Conservation (phyloP, 2,329 filamentous ascomycete species). For the Pseudofabraea citricarpa region DNA sequence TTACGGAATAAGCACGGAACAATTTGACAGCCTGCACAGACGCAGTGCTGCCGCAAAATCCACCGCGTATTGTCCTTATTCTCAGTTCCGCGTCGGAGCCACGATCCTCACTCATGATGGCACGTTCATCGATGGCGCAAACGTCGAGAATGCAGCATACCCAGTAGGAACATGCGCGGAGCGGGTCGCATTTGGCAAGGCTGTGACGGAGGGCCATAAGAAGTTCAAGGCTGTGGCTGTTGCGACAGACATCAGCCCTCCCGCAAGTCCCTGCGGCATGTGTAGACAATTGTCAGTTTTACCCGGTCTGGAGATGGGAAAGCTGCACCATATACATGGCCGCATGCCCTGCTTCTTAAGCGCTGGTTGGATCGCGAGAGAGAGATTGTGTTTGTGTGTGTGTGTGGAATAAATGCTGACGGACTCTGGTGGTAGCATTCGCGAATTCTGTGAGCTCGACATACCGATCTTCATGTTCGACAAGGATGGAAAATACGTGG, state of each 20-base stretch:
- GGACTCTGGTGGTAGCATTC: conserved; percentile 47
- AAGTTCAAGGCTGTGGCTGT: conserved; percentile 78
- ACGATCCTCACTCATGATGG: conserved; percentile 61
- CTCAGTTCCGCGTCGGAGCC: conserved; percentile 80
- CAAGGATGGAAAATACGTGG: conserved; percentile 67
- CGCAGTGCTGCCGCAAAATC: conserved; percentile 70
- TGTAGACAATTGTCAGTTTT: conserved; percentile 78
- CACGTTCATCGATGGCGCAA: conserved; percentile 60
- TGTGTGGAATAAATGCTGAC: conserved; percentile 3
- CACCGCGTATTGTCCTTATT: conserved; percentile 69
- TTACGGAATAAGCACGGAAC: conserved; percentile 50
- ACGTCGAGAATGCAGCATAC: conserved; percentile 87
- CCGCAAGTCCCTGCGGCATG: conserved; percentile 85
- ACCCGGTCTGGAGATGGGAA: conserved; percentile 8
- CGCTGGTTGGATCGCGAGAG: too few species aligned
- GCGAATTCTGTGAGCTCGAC: conserved; percentile 65
- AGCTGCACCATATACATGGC: too few species aligned
- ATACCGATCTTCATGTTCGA: conserved; percentile 92
- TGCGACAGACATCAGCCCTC: conserved; percentile 68
- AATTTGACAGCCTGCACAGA: conserved; percentile 62
- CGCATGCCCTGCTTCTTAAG: too few species aligned
- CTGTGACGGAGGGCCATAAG: conserved; percentile 49
- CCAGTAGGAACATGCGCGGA: conserved; percentile 96
- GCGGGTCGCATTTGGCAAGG: conserved; percentile 79
- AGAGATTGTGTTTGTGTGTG: too few species aligned